These are phyloP conservation scores for Delphinella strobiligena DNA, from an alignment of 2,329 filamentous ascomycete species.

Conservation along the genomic window DNA sequence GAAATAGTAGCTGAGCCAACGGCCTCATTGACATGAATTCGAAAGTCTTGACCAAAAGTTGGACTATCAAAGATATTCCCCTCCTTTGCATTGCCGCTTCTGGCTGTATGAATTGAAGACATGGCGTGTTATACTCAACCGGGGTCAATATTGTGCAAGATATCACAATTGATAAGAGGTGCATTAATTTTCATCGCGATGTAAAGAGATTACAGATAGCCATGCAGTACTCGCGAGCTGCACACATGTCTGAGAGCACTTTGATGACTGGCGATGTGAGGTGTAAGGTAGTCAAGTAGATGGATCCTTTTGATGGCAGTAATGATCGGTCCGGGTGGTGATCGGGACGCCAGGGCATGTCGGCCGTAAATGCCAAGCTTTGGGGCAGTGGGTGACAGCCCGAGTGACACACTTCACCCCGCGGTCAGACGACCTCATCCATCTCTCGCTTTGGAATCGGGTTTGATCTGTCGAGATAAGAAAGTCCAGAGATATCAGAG, in stretches of 20 bases:
- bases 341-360: no score
- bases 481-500: no score
- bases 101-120: conserved; percentile 3
- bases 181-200: background rate
- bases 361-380: background rate
- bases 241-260: no score
- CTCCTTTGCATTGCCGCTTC: conserved; percentile 3
- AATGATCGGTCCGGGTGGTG: no score
- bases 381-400: background rate
- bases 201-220: no score
- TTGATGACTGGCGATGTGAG: no score
- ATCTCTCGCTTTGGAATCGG: no score
- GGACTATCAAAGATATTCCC: conserved; percentile 55
- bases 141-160: background rate
- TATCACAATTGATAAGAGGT: background rate
- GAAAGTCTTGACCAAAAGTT: conserved; percentile 75
- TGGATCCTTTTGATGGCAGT: no score
- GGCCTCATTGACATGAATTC: conserved; percentile 65
- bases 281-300: no score
- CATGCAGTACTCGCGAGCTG: no score
- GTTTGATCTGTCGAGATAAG: no score
- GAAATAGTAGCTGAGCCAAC: conserved; percentile 91
- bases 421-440: background rate
- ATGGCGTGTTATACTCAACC: background rate
- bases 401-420: background rate